Evolutionary conservation across 257 asterid species (phyloP), one percentile per base, ranked within the genome.

Genomic region (Solanum dulcamara): DNA sequence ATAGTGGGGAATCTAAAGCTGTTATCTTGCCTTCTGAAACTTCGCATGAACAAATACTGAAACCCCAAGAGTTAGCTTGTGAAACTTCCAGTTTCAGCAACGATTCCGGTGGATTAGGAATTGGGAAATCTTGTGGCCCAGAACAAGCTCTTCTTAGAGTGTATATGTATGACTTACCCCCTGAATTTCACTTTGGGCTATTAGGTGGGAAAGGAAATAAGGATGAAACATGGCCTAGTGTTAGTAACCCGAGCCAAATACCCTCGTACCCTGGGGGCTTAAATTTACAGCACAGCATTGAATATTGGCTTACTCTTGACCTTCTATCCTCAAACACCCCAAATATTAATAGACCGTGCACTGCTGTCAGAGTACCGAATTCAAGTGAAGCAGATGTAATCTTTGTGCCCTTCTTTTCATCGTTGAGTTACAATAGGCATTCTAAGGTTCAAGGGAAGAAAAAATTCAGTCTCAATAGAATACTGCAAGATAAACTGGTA

Each of bases 241-340:
- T 92, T 22, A 82, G 84, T 87, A 79, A 86, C 40, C 85, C 51
- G 18, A 87, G 60, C 82, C 66, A 37, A 48, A 46, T 91, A 26
- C 98, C 98, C 26, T 75, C 93, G 1, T 95, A 95, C 88, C 97
- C 97, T 0, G 98, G 98, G 38, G 98, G 98, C 7, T 89, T 96
- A 75, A 94, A 93, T 83, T 70, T 89, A 33, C 99, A 94, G 86
- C 98, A 94, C 28, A 95, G 98, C 68, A 87, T 81, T 1, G 98
- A 92, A 84, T 93, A 95, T 77, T 95, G 98, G 98, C 94, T 95
- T 8, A 91, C 97, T 1, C 94, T 95, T 15, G 98, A 95, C 77
- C 96, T 95, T 77, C 91, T 95, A 6, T 90, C 93, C 15, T 94
- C 98, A 1, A 91, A 85, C n/a, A 60, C 62, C 13, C 87, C 87